Evolutionary conservation across 225 moss, liverwort and hornwort genomes (phyloP).

Genomic region (Marchantia paleacea): DNA sequence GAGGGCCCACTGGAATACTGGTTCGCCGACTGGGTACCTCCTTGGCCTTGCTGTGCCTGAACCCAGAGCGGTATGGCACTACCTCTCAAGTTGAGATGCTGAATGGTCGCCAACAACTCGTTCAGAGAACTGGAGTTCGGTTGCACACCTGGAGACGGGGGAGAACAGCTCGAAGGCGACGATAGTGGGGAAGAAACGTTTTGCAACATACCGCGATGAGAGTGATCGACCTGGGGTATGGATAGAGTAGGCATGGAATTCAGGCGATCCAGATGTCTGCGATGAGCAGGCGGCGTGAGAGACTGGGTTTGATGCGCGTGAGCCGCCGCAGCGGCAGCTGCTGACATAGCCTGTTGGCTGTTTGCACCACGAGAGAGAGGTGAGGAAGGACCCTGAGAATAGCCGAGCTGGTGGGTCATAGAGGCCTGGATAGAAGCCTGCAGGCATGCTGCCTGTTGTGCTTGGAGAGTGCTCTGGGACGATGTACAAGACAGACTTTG

Average conservation of each 20-base stretch:
- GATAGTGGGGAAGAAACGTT: constrained; percentile 39
- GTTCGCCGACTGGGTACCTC: constrained; percentile 41
- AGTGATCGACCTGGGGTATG: constrained; percentile 62
- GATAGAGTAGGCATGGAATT: constrained; percentile 93
- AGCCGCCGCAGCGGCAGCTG: constrained; percentile 17
- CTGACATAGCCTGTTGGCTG: constrained; percentile 40
- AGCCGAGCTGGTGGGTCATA: constrained; percentile 38
- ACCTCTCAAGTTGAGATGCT: constrained; percentile 58
- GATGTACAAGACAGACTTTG: constrained; percentile 33
- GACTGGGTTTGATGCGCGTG: constrained; percentile 33
- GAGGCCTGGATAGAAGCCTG: constrained; percentile 57
- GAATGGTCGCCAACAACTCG: constrained; percentile 88
- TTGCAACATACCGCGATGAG: constrained; percentile 56
- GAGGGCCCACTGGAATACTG: constrained; percentile 91
- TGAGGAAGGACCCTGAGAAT: constrained; percentile 44
- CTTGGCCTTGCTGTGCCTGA: constrained; percentile 34
- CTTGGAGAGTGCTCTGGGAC: constrained; percentile 50
- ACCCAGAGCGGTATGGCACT: constrained; percentile 44
- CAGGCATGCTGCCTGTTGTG: constrained; percentile 24
- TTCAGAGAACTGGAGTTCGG: constrained; percentile 53
- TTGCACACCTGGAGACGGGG: constrained; percentile 69
- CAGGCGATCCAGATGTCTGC: constrained; percentile 83
- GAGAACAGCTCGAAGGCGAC: constrained; percentile 49
- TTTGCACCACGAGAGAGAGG: constrained; percentile 50
- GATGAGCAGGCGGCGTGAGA: constrained; percentile 56